Conservation (phyloP, 2,329 filamentous ascomycete species). For the Ustilaginoidea virens region DNA sequence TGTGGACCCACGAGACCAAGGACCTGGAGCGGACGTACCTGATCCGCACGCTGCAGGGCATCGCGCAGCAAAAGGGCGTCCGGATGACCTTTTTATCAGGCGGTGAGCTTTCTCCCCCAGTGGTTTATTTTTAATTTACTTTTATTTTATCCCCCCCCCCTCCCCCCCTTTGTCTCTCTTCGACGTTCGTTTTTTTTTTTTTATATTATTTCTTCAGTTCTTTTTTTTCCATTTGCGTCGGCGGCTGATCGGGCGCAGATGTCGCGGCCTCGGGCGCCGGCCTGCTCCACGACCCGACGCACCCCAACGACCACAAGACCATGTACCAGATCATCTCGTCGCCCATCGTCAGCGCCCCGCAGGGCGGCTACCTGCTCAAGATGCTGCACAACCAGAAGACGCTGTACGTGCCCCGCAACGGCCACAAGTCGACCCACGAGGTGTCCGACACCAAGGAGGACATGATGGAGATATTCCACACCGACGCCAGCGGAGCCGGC, state of each 20-base stretch:
- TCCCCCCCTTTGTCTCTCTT: neutral
- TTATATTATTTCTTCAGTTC: too few species aligned
- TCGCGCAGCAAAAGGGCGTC: slow-evolving; percentile 85
- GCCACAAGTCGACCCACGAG: slow-evolving; percentile 56
- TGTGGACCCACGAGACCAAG: slow-evolving; percentile 98
- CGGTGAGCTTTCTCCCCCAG: too few species aligned
- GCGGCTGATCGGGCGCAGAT: too few species aligned
- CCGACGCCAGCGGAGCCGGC: slow-evolving; percentile 69
- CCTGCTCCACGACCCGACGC: slow-evolving; percentile 81
- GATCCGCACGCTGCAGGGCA: slow-evolving; percentile 88
- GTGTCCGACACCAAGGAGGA: slow-evolving; percentile 93
- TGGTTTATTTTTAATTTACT: too few species aligned
- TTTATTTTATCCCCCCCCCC: too few species aligned
- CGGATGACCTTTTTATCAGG: slow-evolving; percentile 96
- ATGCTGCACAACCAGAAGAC: slow-evolving; percentile 91
- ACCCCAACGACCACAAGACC: slow-evolving; percentile 89
- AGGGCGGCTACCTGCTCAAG: slow-evolving; percentile 73
- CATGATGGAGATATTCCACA: slow-evolving; percentile 99
- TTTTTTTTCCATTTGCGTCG: too few species aligned
- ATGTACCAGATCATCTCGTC: slow-evolving; percentile 98
- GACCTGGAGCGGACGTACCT: slow-evolving; percentile 94
- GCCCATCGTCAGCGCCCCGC: slow-evolving; percentile 79
- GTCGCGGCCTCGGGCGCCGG: slow-evolving; percentile 88
- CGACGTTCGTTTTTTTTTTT: neutral
- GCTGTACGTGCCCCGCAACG: slow-evolving; percentile 82